phyloP scores from a whole-genome alignment of 73 alveolate species.

The Durusdinium trenchii region DNA sequence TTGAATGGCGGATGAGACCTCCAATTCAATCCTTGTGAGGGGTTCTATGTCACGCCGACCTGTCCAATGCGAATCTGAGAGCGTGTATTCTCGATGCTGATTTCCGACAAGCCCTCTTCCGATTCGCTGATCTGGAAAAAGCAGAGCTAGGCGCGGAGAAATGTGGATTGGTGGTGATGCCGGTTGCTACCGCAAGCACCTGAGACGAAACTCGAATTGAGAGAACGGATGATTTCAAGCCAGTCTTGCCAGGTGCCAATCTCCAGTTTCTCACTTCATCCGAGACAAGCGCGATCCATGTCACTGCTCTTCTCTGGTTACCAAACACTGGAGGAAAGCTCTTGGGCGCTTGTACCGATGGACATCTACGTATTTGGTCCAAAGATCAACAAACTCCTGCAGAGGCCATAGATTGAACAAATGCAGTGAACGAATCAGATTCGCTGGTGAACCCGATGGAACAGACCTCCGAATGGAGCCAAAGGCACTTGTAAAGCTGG shows the following conservation, averaged over 20 bases:
- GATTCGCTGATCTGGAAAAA: neutral
- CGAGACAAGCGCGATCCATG: neutral
- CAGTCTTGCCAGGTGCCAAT: neutral
- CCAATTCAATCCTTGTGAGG: no score
- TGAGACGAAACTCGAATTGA: neutral
- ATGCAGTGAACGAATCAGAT: no score
- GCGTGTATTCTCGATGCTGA: neutral
- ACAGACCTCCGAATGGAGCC: no score
- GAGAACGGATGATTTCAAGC: neutral
- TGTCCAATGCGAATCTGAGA: neutral
- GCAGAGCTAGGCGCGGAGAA: neutral
- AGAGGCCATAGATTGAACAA: no score
- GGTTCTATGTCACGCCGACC: neutral
- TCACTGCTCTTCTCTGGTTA: neutral
- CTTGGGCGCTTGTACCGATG: neutral
- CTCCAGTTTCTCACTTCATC: neutral
- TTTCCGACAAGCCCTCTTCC: neutral
- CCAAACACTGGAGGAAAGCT: neutral
- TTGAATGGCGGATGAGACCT: no score
- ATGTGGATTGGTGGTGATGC: neutral
- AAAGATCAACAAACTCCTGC: neutral
- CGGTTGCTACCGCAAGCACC: neutral
- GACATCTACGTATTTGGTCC: neutral
- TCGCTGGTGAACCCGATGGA: no score
- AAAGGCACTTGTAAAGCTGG: no score